Evolutionary conservation across 1,284 basidiomycete species (phyloP).

Genomic region (Uromyces viciae-fabae): DNA sequence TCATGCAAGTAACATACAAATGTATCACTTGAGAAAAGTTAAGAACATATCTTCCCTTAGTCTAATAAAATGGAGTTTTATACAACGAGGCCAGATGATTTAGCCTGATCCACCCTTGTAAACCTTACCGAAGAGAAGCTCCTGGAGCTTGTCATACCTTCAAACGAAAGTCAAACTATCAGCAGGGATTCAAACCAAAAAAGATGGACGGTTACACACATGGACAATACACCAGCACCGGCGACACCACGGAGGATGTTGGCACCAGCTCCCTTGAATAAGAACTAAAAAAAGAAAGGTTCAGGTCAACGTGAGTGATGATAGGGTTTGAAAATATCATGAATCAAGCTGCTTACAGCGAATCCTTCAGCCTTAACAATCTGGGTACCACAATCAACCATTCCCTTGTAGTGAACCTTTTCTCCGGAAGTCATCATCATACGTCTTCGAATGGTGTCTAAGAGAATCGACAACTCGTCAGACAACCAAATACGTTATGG

Average conservation of each 20-base stretch:
- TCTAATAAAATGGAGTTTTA: slow-evolving; percentile 1
- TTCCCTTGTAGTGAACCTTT: slow-evolving; percentile 56
- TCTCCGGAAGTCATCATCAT: slow-evolving; percentile 66
- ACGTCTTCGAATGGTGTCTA: slow-evolving; percentile 44
- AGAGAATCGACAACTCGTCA: background rate
- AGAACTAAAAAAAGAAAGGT: slow-evolving; percentile 12
- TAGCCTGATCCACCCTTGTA: slow-evolving; percentile 47
- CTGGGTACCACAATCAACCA: slow-evolving; percentile 65
- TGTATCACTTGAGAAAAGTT: background rate
- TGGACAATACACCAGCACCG: slow-evolving; percentile 90
- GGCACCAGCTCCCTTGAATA: slow-evolving; percentile 68
- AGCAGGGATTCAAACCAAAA: background rate
- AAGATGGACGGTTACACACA: slow-evolving; percentile 61
- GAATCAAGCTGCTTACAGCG: slow-evolving; percentile 23
- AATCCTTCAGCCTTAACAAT: slow-evolving; percentile 81
- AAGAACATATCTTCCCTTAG: background rate
- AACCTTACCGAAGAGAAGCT: slow-evolving; percentile 45
- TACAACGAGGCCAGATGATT: background rate
- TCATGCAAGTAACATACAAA: background rate
- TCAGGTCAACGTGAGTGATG: background rate
- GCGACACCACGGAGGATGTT: slow-evolving; percentile 98
- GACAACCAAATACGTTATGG: slow-evolving; percentile 52
- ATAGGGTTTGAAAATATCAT: slow-evolving; percentile 56
- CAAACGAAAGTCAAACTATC: background rate
- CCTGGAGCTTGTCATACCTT: slow-evolving; percentile 46